Evolutionary conservation across 345 rosid species (phyloP).

Genomic region (Rhodamnia rubescens): DNA sequence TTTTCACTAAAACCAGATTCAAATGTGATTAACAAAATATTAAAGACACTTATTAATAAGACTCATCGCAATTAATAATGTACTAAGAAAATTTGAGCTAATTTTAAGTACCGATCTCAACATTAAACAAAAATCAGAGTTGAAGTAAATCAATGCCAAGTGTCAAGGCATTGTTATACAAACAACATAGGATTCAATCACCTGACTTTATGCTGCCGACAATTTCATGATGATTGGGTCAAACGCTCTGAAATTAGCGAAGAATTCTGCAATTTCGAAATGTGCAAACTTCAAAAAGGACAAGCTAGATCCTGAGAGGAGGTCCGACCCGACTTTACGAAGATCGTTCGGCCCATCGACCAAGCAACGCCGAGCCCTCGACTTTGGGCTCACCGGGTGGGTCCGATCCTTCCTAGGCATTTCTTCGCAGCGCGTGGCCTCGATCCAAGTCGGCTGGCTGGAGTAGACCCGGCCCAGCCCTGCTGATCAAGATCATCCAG

Average conservation of each 20-base stretch:
- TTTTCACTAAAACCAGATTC: too few species aligned
- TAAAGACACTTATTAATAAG: too few species aligned
- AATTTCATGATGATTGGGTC: rapidly evolving
- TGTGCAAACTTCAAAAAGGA: not conserved
- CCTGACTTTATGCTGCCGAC: not conserved
- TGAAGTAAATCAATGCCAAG: too few species aligned
- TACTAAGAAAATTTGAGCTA: too few species aligned
- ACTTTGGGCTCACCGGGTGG: not conserved
- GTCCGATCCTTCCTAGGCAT: not conserved
- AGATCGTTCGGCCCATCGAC: not conserved
- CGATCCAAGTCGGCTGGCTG: not conserved
- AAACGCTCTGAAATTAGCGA: rapidly evolving
- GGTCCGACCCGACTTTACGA: not conserved
- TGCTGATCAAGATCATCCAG: not conserved
- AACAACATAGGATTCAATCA: not conserved
- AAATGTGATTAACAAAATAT: too few species aligned
- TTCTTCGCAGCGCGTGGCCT: rapidly evolving
- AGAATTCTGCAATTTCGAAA: rapidly evolving
- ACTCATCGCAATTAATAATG: too few species aligned
- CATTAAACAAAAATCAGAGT: too few species aligned
- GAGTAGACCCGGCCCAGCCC: rapidly evolving
- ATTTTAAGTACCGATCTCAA: too few species aligned
- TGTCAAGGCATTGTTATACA: not conserved
- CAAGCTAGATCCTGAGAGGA: rapidly evolving
- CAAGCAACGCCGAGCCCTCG: not conserved